Conservation (phyloP, 257 asterid species). For the Paulownia fortunei region DNA sequence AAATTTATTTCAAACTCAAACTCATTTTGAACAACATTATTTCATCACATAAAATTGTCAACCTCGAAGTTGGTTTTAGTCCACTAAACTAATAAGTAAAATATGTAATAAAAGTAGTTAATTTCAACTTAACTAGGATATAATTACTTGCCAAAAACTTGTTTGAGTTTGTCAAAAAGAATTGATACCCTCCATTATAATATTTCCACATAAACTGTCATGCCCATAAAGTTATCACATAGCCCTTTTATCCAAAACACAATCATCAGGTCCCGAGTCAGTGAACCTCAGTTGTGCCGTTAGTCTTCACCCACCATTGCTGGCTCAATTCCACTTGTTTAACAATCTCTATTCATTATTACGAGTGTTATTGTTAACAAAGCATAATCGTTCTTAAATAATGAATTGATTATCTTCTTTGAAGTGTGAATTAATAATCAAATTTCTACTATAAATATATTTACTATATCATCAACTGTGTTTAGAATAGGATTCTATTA, state of each 20-base stretch:
- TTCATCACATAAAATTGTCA: neutral
- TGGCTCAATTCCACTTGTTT: too few relatives aligned
- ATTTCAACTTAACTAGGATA: too few relatives aligned
- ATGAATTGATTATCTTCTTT: too few relatives aligned
- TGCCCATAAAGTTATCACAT: neutral
- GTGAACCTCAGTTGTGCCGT: constrained; percentile 4
- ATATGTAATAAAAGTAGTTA: too few relatives aligned
- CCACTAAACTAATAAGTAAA: too few relatives aligned
- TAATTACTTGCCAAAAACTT: too few relatives aligned
- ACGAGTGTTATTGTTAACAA: neutral
- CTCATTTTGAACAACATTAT: neutral
- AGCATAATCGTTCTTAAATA: neutral
- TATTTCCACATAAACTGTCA: neutral
- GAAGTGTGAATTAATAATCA: neutral
- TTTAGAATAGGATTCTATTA: too few relatives aligned
- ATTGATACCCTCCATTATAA: neutral
- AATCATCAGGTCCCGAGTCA: constrained; percentile 5
- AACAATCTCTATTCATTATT: too few relatives aligned
- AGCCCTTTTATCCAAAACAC: neutral
- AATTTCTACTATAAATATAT: neutral
- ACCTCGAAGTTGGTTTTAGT: constrained; percentile 23
- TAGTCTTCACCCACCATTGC: constrained; percentile 35
- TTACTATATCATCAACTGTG: too few relatives aligned
- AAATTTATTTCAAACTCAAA: neutral
- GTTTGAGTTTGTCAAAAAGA: constrained; percentile 6